Conservation (phyloP, 1,284 basidiomycete species). For the Omphalotus olearius region DNA sequence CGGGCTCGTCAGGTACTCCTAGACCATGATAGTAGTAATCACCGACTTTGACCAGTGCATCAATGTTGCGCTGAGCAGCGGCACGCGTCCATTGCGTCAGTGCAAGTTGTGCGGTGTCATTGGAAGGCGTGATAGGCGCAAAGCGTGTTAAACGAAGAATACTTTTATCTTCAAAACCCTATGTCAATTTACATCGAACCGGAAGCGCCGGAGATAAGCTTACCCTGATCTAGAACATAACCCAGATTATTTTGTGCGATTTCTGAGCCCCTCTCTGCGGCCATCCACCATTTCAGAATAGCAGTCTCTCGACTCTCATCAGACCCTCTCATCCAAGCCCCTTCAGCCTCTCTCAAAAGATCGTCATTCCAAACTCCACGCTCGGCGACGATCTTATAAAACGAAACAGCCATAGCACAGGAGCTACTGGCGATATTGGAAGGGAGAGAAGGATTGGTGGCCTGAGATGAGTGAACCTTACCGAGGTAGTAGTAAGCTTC, state of each 20-base stretch:
- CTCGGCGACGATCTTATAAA: constrained; percentile 87
- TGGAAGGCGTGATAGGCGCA: constrained; percentile 64
- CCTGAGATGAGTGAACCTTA: constrained; percentile 64
- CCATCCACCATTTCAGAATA: constrained; percentile 91
- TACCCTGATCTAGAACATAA: constrained; percentile 87
- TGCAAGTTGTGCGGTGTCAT: constrained; percentile 77
- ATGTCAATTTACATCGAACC: not conserved
- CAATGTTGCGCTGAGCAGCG: constrained; percentile 90
- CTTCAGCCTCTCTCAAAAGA: constrained; percentile 79
- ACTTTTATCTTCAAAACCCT: constrained; percentile 56
- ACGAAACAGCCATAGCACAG: constrained; percentile 84
- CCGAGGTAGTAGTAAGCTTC: constrained; percentile 93
- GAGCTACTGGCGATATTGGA: constrained; percentile 54
- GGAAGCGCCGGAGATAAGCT: constrained; percentile 17
- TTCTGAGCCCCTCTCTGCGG: constrained; percentile 90
- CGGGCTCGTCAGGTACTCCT: constrained; percentile 64
- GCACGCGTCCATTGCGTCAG: constrained; percentile 93
- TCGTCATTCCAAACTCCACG: constrained; percentile 87
- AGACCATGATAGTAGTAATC: constrained; percentile 94
- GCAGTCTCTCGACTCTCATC: constrained; percentile 66
- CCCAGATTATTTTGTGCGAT: constrained; percentile 96
- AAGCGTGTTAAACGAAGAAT: constrained; percentile 67
- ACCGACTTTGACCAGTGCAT: constrained; percentile 94
- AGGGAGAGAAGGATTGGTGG: constrained; percentile 39
- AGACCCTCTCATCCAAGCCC: constrained; percentile 72